Evolutionary conservation across 768 basidiomycete species (phyloP).

Genomic region (Porpolomopsis calyptriformis): DNA sequence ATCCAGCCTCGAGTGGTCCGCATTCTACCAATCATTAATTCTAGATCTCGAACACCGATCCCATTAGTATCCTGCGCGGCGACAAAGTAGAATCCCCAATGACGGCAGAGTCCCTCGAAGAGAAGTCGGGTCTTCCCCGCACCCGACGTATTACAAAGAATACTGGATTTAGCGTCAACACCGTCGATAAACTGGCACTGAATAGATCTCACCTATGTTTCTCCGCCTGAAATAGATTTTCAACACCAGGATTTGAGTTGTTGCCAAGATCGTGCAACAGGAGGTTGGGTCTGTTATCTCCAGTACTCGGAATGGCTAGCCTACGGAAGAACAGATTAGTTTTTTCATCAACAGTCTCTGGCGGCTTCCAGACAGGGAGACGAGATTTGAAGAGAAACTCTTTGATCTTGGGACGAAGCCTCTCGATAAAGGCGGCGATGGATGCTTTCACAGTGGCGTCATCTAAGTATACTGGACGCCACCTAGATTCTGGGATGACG

Average conservation of each 20-base stretch:
- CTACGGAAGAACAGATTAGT: not conserved
- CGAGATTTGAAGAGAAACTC: not conserved
- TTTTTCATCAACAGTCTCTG: not conserved
- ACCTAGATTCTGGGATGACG: not conserved
- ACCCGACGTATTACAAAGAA: constrained; percentile 9
- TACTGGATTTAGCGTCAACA: not conserved
- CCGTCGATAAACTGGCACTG: not conserved
- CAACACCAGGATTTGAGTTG: not conserved
- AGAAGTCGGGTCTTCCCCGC: constrained; percentile 12
- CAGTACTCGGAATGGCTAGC: not conserved
- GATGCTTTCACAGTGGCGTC: not conserved
- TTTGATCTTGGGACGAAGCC: constrained; percentile 3
- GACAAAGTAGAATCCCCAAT: constrained; percentile 13
- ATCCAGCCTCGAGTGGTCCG: not conserved
- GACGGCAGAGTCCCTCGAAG: constrained; percentile 10
- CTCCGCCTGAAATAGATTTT: not conserved
- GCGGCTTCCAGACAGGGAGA: not conserved
- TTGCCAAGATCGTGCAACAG: constrained; percentile 2
- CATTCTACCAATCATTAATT: not conserved
- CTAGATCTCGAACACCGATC: not conserved
- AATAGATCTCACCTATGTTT: not conserved
- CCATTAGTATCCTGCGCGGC: not conserved
- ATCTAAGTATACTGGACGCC: not conserved
- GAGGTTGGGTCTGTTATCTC: not conserved
- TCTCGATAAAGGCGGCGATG: not conserved